Evolutionary conservation across 2,329 filamentous ascomycete species (phyloP), one percentile per base, ranked within the genome.

Genomic region (Diaporthe citriasiana): DNA sequence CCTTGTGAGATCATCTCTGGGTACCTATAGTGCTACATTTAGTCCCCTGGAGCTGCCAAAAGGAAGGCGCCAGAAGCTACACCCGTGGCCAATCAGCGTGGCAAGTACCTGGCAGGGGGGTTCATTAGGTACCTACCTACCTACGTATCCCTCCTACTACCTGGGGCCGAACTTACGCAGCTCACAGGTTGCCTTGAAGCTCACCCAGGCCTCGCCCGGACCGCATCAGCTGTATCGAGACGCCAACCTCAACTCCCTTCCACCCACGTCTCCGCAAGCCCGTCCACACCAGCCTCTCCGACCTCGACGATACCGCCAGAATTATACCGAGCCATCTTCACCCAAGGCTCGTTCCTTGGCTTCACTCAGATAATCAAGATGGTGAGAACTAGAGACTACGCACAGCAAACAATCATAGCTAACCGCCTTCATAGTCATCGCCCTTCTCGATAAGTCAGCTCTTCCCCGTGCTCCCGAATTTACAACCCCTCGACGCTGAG

Each of bases 371-470:
- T 55, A 73, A 65, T 33, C 76, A 81, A 75, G 40, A 81, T 81
- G 79, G 84, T 85, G 80, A 82, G 82, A 55, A n/a, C 33, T 50
- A 7, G 12, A 30, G 22, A 59, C 17, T 15, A 57, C 15, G 15
- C 35, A 25, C 22, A 47, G 42, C 76, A 72, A 74, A 76, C 66
- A 63, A 76, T 70, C 68, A 76, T 76, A 81, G 81, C 82, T 84
- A 82, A 82, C 81, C 55, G 57, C 71, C 71, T 35, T 71, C 47
- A 56, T 83, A 98, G 95, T 92, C 92, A 82, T 97, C 94, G 78
- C 95, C 95, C 79, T 98, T 98, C 91, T 93, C 95, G 84, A 98
- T 98, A 92, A 98, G 95, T 98, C 89, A 83, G 91, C 79, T 74
- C 56, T 65, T 70, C 79, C 65, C 66, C 45, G 74, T 53, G 70